These are phyloP conservation scores for Yamadazyma sp. DNA, from an alignment of 805 yeast species.

Conservation along the genomic window DNA sequence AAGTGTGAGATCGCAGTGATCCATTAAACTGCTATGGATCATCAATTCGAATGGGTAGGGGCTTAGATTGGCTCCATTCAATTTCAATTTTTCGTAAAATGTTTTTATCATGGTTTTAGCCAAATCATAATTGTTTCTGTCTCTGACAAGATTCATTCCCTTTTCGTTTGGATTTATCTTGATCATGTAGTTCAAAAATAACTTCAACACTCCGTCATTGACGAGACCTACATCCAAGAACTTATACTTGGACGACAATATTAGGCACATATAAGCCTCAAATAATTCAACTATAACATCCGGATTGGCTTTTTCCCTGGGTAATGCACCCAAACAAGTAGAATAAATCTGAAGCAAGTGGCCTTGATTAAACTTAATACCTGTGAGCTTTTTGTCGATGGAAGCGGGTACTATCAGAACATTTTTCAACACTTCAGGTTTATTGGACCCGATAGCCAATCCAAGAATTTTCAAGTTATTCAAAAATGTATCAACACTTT, in stretches of 20 bases:
- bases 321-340: conserved; percentile 18
- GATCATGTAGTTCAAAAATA: conserved; percentile 27
- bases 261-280: conserved; percentile 19
- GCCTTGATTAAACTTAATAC: conserved; percentile 9
- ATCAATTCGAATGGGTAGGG: conserved; percentile 30
- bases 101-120: conserved; percentile 29
- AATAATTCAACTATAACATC: conserved; percentile 18
- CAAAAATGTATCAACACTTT: conserved; percentile 21
- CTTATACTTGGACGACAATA: background rate
- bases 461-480: conserved; percentile 29
- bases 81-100: conserved; percentile 20
- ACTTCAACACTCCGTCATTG: conserved; percentile 11
- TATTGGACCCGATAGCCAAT: conserved; percentile 23
- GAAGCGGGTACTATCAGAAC: conserved; percentile 9
- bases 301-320: conserved; percentile 17
- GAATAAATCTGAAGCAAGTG: conserved; percentile 23
- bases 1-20: conserved; percentile 34
- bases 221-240: conserved; percentile 5
- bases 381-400: conserved; percentile 18
- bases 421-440: conserved; percentile 14
- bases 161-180: conserved; percentile 19
- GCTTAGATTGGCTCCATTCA: conserved; percentile 15
- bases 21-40: conserved; percentile 27
- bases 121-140: conserved; percentile 18
- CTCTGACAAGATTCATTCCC: conserved; percentile 18